Base-by-base conservation (phyloP, 2,329 filamentous ascomycete genomes). In the Colletotrichum sojae region DNA sequence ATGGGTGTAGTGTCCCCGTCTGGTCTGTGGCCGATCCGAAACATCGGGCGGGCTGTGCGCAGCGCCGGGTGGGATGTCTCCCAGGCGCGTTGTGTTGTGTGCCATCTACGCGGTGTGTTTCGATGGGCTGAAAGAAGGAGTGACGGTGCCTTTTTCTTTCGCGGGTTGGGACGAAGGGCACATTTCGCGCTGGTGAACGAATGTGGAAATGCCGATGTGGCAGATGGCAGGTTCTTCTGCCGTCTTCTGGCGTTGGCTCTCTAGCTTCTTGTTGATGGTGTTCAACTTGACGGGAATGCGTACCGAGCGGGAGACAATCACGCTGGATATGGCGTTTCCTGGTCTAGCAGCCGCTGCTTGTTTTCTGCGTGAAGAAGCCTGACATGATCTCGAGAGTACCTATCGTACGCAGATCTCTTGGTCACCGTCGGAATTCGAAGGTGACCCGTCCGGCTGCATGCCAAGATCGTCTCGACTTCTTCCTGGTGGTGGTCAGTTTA, bases 31-130 rank as follows among this genome's bases (percentile, higher is more conserved):
- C 51, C 48, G 36, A 60, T 45, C 36, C 51, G 66, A 69, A 66
- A 69, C 66, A 66, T 51, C 55, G 8, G 61, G 48, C 62, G 66
- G 66, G 27, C 54, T 55, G 62, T 69, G 66, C 62, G 65, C 54
- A 20, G 10, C 16, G 25, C 54, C 49, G 40, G 54, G 49, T 43
- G 54, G 52, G 48, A 52, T 25, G 49, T 54, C 31, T 31, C 40
- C 45, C 20, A 57, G 57, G 43, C 54, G 40, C 49, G 55, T 62
- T 16, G 15, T 16, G 31, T 31, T 62, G 36, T 40, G 40, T 2
- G 9, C 9, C 10, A 36, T 10, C 31, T 36, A 36, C 36, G 20
- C 45, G 9, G 16, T 53, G 51, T 36, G 61, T 54, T 66, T 60
- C 40, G 40, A 48, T 45, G 61, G 31, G 61, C 55, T 65, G 22